phyloP scores from a whole-genome alignment of 2,329 filamentous ascomycete species.

The Pseudonectria buxi region DNA sequence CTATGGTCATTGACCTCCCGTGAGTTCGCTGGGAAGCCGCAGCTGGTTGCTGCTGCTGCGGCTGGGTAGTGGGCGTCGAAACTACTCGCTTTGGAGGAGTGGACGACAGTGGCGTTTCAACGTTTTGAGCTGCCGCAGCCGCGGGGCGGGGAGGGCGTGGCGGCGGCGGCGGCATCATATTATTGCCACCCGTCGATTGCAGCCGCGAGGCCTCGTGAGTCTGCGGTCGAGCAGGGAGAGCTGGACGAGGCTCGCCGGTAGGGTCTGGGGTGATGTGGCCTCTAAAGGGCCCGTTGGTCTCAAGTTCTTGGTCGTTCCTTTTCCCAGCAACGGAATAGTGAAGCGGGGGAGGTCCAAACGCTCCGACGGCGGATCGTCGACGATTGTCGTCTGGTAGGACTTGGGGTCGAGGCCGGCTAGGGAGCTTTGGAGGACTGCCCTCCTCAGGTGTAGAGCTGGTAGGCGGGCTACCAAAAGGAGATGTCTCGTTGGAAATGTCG shows the following conservation, averaged over 20 bases:
- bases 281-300: slow-evolving; percentile 33
- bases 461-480: slow-evolving; percentile 83
- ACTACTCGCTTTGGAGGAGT: slow-evolving; percentile 26
- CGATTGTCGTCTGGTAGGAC: slow-evolving; percentile 17
- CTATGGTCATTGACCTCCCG: slow-evolving; percentile 28
- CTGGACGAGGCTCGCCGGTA: slow-evolving; percentile 39
- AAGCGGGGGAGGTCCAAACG: slow-evolving; percentile 46
- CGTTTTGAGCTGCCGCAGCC: slow-evolving; percentile 13
- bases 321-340: slow-evolving; percentile 42
- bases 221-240: slow-evolving; percentile 43
- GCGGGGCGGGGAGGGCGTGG: slow-evolving; percentile 39
- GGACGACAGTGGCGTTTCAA: slow-evolving; percentile 10
- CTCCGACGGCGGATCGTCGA: slow-evolving; percentile 14
- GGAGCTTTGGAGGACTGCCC: slow-evolving; percentile 44
- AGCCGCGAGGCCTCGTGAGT: slow-evolving; percentile 19
- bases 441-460: slow-evolving; percentile 57
- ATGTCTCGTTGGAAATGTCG: slow-evolving; percentile 40
- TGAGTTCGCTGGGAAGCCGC: slow-evolving; percentile 24
- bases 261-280: slow-evolving; percentile 33
- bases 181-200: slow-evolving; percentile 9
- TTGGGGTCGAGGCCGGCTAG: slow-evolving; percentile 43
- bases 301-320: slow-evolving; percentile 39
- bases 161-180: slow-evolving; percentile 25
- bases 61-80: slow-evolving; percentile 24
- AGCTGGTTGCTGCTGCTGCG: slow-evolving; percentile 23